A percentile compares a stretch with the other conserved stretches of the same genome.
Evolutionary conservation across 2,329 filamentous ascomycete genomes (phyloP).

Genomic region (Fusarium sp.): DNA sequence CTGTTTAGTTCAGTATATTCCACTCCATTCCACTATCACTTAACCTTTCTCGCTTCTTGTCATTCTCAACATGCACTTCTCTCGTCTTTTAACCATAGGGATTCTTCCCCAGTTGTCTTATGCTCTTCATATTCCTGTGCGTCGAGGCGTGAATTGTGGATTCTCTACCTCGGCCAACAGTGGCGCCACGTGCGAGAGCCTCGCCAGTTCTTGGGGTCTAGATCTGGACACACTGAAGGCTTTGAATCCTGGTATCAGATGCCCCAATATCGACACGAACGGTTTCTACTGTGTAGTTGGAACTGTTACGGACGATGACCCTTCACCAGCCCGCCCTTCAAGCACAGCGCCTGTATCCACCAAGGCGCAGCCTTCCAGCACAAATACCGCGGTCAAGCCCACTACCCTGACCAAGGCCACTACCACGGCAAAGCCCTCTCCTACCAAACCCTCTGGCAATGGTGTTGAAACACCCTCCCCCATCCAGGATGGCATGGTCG

Average conservation of each 20-base stretch:
- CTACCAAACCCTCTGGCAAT: not conserved
- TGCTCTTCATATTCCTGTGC: not conserved
- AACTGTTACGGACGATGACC: not conserved
- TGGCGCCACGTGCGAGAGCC: not conserved
- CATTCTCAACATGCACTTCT: not conserved
- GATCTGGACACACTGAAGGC: not conserved
- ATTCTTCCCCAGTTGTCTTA: not conserved
- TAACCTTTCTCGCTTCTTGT: too few species aligned
- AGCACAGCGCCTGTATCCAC: not conserved
- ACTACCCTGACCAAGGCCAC: not conserved
- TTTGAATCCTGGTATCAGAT: not conserved
- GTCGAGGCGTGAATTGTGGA: not conserved
- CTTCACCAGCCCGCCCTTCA: not conserved
- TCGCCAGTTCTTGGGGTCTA: not conserved
- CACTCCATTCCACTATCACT: too few species aligned
- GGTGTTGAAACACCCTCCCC: not conserved
- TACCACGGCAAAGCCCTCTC: not conserved
- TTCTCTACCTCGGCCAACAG: not conserved
- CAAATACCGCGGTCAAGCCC: too few species aligned
- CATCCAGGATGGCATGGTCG: constrained; percentile 11
- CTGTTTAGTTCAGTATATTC: too few species aligned
- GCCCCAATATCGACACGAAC: not conserved
- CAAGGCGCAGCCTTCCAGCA: too few species aligned
- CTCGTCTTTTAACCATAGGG: not conserved
- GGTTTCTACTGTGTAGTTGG: not conserved